Conservation (phyloP, 2,329 filamentous ascomycete genomes). For the Alternaria sp. region DNA sequence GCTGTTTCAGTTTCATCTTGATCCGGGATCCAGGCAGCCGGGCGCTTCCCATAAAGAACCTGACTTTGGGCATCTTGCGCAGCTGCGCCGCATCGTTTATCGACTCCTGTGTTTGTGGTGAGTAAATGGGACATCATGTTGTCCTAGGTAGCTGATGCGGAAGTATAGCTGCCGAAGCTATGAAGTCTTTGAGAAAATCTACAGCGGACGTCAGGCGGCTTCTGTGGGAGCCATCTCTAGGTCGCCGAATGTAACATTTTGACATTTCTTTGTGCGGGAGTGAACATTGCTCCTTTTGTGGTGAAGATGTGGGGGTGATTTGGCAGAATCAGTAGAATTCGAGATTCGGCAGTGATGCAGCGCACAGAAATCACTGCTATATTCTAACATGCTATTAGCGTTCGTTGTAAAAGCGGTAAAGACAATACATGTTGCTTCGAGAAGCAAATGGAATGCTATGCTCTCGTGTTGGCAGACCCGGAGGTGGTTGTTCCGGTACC, state of each 20-base stretch:
- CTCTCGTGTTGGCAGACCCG: constrained; percentile 3
- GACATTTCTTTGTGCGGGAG: not conserved
- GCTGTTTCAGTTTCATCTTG: constrained; percentile 35
- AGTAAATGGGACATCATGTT: not conserved
- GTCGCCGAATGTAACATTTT: not conserved
- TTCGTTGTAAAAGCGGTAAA: not conserved
- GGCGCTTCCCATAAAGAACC: constrained; percentile 18
- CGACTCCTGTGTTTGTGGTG: not conserved
- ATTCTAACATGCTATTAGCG: not conserved
- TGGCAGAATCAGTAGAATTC: not conserved
- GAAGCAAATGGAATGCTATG: not conserved
- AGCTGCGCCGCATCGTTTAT: constrained; percentile 11
- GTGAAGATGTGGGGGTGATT: not conserved
- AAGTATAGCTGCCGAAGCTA: not conserved
- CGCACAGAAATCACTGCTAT: not conserved
- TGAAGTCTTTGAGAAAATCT: not conserved
- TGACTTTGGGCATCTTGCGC: not conserved
- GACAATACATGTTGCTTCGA: not conserved
- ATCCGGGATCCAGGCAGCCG: constrained; percentile 31
- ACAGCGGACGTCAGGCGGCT: not conserved
- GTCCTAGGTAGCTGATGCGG: not conserved
- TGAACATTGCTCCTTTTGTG: not conserved
- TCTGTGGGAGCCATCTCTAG: not conserved
- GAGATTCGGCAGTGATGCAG: not conserved
- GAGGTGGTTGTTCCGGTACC: constrained; percentile 21